phyloP scores from a whole-genome alignment of 1,139 yeast genomes.

The Scheffersomyces illinoinensis region DNA sequence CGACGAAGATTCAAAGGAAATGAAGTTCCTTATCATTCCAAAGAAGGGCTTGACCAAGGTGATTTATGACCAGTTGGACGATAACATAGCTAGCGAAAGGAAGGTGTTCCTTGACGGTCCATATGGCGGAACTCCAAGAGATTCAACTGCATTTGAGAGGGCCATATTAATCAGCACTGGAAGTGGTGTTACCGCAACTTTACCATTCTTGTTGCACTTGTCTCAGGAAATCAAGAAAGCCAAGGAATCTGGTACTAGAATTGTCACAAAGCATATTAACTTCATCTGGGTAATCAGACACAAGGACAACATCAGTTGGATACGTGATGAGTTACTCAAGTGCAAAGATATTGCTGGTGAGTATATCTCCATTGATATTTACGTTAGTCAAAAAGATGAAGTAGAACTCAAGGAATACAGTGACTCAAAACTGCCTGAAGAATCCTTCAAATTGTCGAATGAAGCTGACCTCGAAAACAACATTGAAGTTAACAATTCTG shows the following conservation, averaged over 20 bases:
- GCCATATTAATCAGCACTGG: constrained; percentile 49
- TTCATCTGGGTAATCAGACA: constrained; percentile 53
- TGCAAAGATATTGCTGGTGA: constrained; percentile 26
- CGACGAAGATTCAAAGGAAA: constrained; percentile 26
- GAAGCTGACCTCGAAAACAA: constrained; percentile 14
- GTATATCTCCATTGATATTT: constrained; percentile 27
- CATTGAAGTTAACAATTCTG: constrained; percentile 5
- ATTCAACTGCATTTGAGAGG: constrained; percentile 49
- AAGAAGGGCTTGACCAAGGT: constrained; percentile 50
- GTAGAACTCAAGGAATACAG: constrained; percentile 1
- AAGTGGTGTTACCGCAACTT: constrained; percentile 56
- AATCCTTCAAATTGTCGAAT: neutral
- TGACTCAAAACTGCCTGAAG: neutral
- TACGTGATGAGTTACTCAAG: constrained; percentile 37
- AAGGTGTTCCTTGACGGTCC: constrained; percentile 60
- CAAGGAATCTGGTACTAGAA: constrained; percentile 10
- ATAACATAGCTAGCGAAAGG: constrained; percentile 20
- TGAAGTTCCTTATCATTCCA: constrained; percentile 54
- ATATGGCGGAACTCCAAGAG: constrained; percentile 60
- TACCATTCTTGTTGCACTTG: constrained; percentile 45
- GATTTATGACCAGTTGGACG: constrained; percentile 29
- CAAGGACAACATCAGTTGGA: constrained; percentile 45
- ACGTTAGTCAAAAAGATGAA: constrained; percentile 15
- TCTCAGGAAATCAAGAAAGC: constrained; percentile 16
- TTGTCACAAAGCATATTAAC: constrained; percentile 30